phyloP scores from a whole-genome alignment of 83 land plant species.

The Diphasiastrum complanatum region DNA sequence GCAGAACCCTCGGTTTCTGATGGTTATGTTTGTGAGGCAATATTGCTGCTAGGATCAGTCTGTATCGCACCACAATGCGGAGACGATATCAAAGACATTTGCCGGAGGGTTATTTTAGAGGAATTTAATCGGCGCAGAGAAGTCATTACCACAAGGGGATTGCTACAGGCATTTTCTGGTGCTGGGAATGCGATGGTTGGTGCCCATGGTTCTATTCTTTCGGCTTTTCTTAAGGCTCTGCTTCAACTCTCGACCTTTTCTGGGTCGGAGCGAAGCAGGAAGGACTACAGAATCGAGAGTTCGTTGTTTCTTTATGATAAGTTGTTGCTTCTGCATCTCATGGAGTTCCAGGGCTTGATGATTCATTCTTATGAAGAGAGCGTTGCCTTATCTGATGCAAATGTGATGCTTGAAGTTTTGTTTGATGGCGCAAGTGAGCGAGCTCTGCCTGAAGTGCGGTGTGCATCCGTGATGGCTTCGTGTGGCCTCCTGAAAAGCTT shows the following conservation, averaged over 20 bases:
- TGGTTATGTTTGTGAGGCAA: conserved; percentile 16
- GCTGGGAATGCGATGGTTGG: conserved; percentile 24
- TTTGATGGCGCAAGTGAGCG: not conserved
- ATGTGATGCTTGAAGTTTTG: conserved; percentile 5
- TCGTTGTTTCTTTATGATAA: conserved; percentile 9
- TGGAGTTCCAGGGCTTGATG: conserved; percentile 24
- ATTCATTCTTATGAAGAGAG: not conserved
- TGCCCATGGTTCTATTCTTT: not conserved
- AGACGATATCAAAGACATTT: not conserved
- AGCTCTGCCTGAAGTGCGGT: conserved; percentile 6
- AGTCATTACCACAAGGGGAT: conserved; percentile 3
- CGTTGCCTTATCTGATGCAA: not conserved
- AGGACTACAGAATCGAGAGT: too few relatives aligned
- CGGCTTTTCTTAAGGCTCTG: conserved; percentile 14
- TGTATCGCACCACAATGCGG: conserved; percentile 3
- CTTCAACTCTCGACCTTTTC: conserved; percentile 16
- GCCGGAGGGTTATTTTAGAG: conserved; percentile 7
- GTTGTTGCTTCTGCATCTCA: conserved; percentile 24
- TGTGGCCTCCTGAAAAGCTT: conserved; percentile 29
- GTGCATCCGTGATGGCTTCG: conserved; percentile 22
- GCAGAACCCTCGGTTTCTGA: conserved; percentile 13
- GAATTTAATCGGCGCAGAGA: conserved; percentile 14
- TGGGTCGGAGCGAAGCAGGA: not conserved
- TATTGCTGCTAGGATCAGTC: conserved; percentile 27
- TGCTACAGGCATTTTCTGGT: conserved; percentile 25